Base-by-base conservation (phyloP, 2,329 filamentous ascomycete species). In the Colletotrichum trifolii region DNA sequence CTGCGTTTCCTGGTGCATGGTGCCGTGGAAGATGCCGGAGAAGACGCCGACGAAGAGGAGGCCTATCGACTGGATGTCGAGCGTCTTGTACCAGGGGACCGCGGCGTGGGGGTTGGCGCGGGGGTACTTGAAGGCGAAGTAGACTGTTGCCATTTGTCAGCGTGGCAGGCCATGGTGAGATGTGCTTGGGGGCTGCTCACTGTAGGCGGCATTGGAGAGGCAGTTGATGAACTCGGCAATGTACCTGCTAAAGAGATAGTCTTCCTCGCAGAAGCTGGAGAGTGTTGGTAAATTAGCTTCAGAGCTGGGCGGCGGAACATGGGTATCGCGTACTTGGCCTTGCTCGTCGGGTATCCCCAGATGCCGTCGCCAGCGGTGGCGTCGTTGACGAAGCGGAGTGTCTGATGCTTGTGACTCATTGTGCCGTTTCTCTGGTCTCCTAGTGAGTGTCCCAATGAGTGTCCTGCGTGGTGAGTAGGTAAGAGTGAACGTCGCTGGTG, bases 171-270 rank as follows among this genome's bases (percentile, higher is more conserved):
- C 0, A 1, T 42, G 6, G 8, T 13, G 2, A 12, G 5, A 8
- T 2, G 42, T 13, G 2, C 2, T 12, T 15, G 17, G 15, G 42
- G 4, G 8, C 8, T 2, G 52, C 65, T 42, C 6, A 68, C 67
- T 66, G 54, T 76, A 82, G 4, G 75, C 68, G 0, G 78, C 66
- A 57, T 79, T 82, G 60, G 78, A 81, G 2, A 81, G 66, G 1
- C 78, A 81, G 63, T 82, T 82, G 68, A 81, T 76, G 42, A 82
- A 81, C 53, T 82, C 80, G 6, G 78, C 80, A 17, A 81, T 71
- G 38, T 79, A 81, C 17, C 76, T 71, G 8, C 79, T 81, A 11
- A 82, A 69, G 8, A 77, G 73, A 71, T 82, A 82, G 39, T 68
- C 67, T 39, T 68, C 67, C 43, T 68, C 67, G 58, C 67, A 68